Conservation (phyloP, 2,329 filamentous ascomycete species). For the Pseudocercospora musae region DNA sequence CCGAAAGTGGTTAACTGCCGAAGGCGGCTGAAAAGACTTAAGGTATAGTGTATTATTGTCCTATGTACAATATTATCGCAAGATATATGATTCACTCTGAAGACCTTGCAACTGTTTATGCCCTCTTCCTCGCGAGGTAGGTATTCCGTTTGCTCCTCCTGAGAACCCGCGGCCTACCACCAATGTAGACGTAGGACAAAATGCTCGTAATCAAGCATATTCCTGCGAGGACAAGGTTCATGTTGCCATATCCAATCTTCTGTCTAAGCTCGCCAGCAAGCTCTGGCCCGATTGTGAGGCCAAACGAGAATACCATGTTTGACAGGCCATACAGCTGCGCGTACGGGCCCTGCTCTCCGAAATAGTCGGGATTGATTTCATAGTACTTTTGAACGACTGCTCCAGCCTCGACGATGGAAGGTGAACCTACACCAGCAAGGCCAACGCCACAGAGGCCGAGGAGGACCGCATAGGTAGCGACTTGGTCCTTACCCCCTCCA, state of each 20-base stretch:
- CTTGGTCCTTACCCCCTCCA: constrained; percentile 39
- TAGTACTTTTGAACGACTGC: constrained; percentile 55
- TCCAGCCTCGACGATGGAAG: constrained; percentile 57
- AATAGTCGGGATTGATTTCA: constrained; percentile 53
- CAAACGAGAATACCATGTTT: constrained; percentile 60
- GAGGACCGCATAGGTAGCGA: constrained; percentile 47
- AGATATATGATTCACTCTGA: neutral
- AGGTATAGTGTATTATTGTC: neutral
- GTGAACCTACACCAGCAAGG: constrained; percentile 53
- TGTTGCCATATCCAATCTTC: constrained; percentile 55
- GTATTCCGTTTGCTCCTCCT: constrained; percentile 17
- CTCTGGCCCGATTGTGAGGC: constrained; percentile 59
- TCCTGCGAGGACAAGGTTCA: constrained; percentile 52
- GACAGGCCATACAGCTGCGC: constrained; percentile 65
- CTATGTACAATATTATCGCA: neutral
- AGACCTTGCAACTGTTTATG: neutral
- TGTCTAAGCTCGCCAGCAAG: constrained; percentile 53
- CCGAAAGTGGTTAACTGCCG: neutral
- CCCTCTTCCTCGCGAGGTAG: constrained; percentile 14
- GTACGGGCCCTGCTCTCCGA: constrained; percentile 57
- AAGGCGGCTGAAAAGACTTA: neutral
- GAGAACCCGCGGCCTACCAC: constrained; percentile 39
- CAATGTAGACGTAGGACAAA: constrained; percentile 47
- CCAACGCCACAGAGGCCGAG: constrained; percentile 51
- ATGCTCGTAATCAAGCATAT: constrained; percentile 46